Evolutionary conservation across 441 rosid species (phyloP).

Genomic region (Lepidium campestre): DNA sequence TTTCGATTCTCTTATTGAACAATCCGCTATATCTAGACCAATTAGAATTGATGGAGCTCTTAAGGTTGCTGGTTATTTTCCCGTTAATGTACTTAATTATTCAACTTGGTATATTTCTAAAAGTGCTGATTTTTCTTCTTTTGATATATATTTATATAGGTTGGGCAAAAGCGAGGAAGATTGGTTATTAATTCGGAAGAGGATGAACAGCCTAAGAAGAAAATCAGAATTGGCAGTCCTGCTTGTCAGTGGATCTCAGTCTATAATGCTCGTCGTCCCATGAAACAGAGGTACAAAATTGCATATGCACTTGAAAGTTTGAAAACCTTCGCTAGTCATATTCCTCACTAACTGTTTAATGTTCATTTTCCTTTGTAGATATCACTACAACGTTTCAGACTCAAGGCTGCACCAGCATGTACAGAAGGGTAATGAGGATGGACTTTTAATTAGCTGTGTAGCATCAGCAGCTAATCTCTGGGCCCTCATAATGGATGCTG

Average conservation of each 20-base stretch:
- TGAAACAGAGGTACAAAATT: constrained; percentile 71
- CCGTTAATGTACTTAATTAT: background rate
- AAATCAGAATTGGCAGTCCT: constrained; percentile 79
- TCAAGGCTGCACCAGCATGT: constrained; percentile 76
- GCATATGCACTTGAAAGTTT: background rate
- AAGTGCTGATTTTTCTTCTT: constrained; percentile 6
- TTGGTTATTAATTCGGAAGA: constrained; percentile 73
- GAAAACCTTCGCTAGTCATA: background rate
- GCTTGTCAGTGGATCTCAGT: constrained; percentile 90
- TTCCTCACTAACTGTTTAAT: background rate
- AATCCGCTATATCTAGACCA: constrained; percentile 52
- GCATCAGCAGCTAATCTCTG: constrained; percentile 85
- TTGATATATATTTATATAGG: constrained; percentile 39
- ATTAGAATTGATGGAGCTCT: constrained; percentile 81
- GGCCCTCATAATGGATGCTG: constrained; percentile 96
- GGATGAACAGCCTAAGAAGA: constrained; percentile 89
- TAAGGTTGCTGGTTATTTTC: constrained; percentile 35
- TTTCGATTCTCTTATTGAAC: constrained; percentile 64
- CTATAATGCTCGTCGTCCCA: constrained; percentile 86
- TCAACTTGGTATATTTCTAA: background rate
- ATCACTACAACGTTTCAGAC: constrained; percentile 93
- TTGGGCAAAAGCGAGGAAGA: constrained; percentile 88
- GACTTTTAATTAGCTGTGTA: constrained; percentile 79
- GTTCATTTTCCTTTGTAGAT: constrained; percentile 36
- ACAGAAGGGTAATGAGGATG: constrained; percentile 89